Evolutionary conservation across 768 basidiomycete species (phyloP), one percentile per base, ranked within the genome.

Genomic region (Boletus sp.): DNA sequence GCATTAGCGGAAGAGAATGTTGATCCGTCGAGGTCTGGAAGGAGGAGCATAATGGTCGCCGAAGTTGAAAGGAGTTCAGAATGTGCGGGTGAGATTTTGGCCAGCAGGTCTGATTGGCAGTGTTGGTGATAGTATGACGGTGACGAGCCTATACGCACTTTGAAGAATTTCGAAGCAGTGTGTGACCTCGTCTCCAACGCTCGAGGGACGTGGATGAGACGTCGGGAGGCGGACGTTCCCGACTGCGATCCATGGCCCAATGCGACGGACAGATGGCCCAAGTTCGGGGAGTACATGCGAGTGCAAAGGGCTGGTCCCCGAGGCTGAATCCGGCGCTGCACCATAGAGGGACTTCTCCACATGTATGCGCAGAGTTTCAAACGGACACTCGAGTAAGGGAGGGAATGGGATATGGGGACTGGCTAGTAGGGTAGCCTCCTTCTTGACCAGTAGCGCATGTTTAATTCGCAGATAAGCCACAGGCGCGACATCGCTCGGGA

Each of bases 401-500:
- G 87, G 90, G 7, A 80, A 57, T 4, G 59, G 51, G 8, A 79
- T 47, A 19, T 68, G 51, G 15, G 60, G 50, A 4, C 27, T 21
- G 7, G 40, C 17, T 15, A 21, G 6, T n/a, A 46, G 29, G 39
- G 30, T 7, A 1, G n/a, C 56, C 7, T 55, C 40, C 67, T 95
- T 98, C 6, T 74, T 62, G 55, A 79, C 78, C 30, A 98, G 73
- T 4, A 71, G 66, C 0, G 90, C 93, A 7, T 74, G 67, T 64
- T 87, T 87, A 54, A 98, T 80, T 52, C 90, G 83, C 17, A 98
- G 74, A 72, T 88, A 98, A 14, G 97, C 96, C 34, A 98, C 95
- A 1, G 91, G 88, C 0, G 90, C 91, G 64, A 95, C 88, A 64
- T 85, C 87, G 54, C 78, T 89, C 71, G 89, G 86, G 7, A 87